Evolutionary conservation across 2,329 filamentous ascomycete genomes (phyloP).

Genomic region (Ceratocystis albifundus): DNA sequence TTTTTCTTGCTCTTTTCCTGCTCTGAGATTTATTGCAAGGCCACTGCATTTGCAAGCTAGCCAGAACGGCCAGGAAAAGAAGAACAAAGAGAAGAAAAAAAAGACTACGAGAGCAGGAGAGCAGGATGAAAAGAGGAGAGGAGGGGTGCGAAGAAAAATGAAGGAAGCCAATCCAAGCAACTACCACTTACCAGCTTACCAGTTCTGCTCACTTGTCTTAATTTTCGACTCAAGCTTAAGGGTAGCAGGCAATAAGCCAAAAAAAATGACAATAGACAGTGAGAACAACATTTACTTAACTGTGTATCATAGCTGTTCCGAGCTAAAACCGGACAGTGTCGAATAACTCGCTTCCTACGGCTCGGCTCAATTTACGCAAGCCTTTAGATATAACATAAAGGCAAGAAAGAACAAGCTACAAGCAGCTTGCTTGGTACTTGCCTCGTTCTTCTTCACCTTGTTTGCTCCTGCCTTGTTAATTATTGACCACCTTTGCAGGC

Average conservation of each 20-base stretch:
- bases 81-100: neutral
- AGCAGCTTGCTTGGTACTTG: neutral
- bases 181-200: slow-evolving; percentile 4
- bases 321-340: neutral
- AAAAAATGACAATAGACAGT: neutral
- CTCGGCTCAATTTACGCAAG: neutral
- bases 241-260: neutral
- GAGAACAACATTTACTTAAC: neutral
- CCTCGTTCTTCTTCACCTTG: neutral
- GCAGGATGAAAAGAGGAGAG: neutral
- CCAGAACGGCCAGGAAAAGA: neutral
- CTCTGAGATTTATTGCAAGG: neutral
- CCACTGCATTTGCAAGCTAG: no score
- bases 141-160: slow-evolving; percentile 1
- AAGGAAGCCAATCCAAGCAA: slow-evolving; percentile 5
- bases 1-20: neutral
- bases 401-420: neutral
- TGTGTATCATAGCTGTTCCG: neutral
- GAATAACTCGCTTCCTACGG: neutral
- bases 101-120: neutral
- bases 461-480: slow-evolving; percentile 4
- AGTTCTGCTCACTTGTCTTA: slow-evolving; percentile 1
- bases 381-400: neutral
- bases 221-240: neutral
- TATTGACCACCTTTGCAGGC: neutral